Base-by-base conservation (phyloP, 2,329 filamentous ascomycete genomes). In the Cladosporium colombiae region DNA sequence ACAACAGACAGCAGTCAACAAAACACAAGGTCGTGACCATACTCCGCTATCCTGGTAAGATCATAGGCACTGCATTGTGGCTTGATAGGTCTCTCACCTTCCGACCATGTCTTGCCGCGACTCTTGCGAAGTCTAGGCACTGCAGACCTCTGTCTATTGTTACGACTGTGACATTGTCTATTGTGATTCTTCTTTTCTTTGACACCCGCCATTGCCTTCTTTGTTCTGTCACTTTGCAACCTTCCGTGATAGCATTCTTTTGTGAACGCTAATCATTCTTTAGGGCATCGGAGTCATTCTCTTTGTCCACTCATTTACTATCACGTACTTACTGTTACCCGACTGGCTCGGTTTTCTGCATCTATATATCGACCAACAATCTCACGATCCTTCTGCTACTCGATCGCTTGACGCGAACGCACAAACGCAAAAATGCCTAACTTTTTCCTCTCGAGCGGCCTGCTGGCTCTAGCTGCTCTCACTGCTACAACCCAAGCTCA, bases 401-500 rank as follows among this genome's bases (percentile, higher is more conserved):
- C 53, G 21, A 53, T 60, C 63, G 63, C 63, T 53, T 60, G 55
- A 65, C 56, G 55, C 63, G 63, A 65, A 14, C 53, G 29, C 44
- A 46, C 56, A 18, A 33, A 59, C 55, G 33, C 55, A 35, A 46
- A 29, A 16, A 65, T 59, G 55, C 6, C 7, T 25, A 31, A 40
- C 52, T 40, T n/a, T n/a, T 29, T 55, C 60, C 25, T 55, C 50
- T 31, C 25, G 14, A 63, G 35, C 33, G 50, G 61, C 61, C 35
- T 52, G 44, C 63, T 58, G 49, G 63, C 63, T 60, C 55, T 65
- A 16, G 63, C 63, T 46, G 53, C 63, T 55, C 55, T 65, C 18
- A 23, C 56, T 10, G 16, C 66, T 59, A 65, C 65, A 59, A 62
- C 55, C 25, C 44, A 66, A 37, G 55, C 69, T 40, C 65, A 67